These are phyloP conservation scores for Podaxis rugospora DNA, from an alignment of 768 basidiomycete species.

Conservation along the genomic window DNA sequence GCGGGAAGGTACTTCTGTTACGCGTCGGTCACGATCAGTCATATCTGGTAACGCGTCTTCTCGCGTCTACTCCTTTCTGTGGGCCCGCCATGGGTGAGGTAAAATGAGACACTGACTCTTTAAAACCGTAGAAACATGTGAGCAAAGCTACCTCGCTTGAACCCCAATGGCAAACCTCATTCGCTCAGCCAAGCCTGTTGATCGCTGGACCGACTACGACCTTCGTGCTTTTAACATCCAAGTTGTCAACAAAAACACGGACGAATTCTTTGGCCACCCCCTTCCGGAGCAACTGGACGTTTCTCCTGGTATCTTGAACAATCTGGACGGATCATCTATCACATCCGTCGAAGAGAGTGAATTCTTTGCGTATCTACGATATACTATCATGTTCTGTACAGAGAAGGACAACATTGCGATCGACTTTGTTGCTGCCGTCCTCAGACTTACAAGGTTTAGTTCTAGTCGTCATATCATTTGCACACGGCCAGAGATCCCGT, in stretches of 20 bases:
- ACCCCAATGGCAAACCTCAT: neutral
- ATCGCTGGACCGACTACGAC: neutral
- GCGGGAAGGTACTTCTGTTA: neutral
- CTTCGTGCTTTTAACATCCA: neutral
- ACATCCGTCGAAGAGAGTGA: neutral
- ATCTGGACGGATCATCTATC: neutral
- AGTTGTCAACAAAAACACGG: neutral
- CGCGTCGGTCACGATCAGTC: constrained; percentile 8
- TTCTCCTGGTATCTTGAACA: neutral
- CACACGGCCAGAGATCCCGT: neutral
- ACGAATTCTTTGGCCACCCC: neutral
- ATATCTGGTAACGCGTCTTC: constrained; percentile 2
- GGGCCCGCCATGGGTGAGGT: no score
- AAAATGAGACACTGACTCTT: no score
- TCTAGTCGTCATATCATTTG: neutral
- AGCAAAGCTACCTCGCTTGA: neutral
- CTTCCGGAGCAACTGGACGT: no score
- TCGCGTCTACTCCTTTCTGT: no score
- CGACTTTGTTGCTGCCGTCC: neutral
- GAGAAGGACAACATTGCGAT: neutral
- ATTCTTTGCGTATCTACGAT: neutral
- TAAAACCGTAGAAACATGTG: no score
- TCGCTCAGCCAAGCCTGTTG: neutral
- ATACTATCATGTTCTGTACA: neutral
- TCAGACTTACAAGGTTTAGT: neutral